Conservation (phyloP, 1,284 basidiomycete species). For the Apiotrichum domesticum region DNA sequence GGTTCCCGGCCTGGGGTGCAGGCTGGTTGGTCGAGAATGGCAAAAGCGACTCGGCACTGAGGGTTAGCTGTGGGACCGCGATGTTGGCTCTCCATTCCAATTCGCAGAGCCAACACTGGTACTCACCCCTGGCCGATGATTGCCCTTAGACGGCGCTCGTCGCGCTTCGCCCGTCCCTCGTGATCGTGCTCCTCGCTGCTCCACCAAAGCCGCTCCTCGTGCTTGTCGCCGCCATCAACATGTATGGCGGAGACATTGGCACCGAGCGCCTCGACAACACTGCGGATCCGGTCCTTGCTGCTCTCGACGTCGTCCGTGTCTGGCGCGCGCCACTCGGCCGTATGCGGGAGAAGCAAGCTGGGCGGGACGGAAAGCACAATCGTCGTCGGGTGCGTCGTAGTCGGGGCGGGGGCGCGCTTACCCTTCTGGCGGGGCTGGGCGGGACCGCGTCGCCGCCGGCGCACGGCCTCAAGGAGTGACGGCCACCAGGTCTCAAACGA, state of each 20-base stretch:
- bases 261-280: constrained; percentile 20
- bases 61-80: neutral
- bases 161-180: constrained; percentile 21
- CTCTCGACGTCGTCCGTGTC: constrained; percentile 47
- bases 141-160: constrained; percentile 24
- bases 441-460: constrained; percentile 53
- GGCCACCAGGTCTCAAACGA: constrained; percentile 74
- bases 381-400: constrained; percentile 54
- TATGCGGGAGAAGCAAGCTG: constrained; percentile 54
- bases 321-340: constrained; percentile 9
- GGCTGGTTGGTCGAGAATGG: constrained; percentile 5
- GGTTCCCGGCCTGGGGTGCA: neutral
- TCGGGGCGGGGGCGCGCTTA: constrained; percentile 1
- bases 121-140: constrained; percentile 21
- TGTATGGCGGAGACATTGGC: constrained; percentile 14
- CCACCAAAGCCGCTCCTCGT: constrained; percentile 33
- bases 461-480: constrained; percentile 65
- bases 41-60: constrained; percentile 13
- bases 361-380: constrained; percentile 79
- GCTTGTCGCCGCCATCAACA: constrained; percentile 12
- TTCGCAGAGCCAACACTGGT: neutral
- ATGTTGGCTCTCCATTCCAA: neutral
- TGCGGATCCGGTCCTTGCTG: constrained; percentile 19
- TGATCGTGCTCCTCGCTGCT: constrained; percentile 35
- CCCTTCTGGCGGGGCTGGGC: constrained; percentile 1